Evolutionary conservation across 1,284 basidiomycete species (phyloP), one percentile per base, ranked within the genome.

Genomic region (Neonothopanus nambi): DNA sequence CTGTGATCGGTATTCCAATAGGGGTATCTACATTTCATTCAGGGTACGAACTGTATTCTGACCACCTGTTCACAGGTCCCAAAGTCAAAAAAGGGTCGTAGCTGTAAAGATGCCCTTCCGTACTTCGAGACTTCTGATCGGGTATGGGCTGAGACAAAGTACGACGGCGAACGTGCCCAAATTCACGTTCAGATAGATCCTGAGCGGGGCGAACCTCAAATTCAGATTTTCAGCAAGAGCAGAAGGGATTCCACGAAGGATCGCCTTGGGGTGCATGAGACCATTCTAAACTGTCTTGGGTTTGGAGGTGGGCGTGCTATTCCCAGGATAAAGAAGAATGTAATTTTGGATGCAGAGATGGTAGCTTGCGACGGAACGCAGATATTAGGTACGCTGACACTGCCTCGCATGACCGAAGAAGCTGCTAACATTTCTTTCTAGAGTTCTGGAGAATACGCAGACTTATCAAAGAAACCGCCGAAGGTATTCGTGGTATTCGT

Each of bases 331-430:
- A 69, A 66, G 57, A 66, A 67, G 42, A 81, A 81, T 54, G 68
- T 89, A 28, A 84, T 95, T 17, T 68, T 95, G 0, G 93, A 96
- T 65, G 91, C 91, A 0, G 93, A 96, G 68, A 91, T 95, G 81
- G 85, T 95, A 4, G 85, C 90, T 0, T 95, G 80, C 66, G 81
- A 87, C 44, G 86, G 85, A 23, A 69, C 73, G 21, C 67, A 69
- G 20, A 76, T 89, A 36, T 85, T 88, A 55, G 87, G 87, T 86
- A 56, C 47, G 70, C 59, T 38, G 39, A n/a, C 33, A 51, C 42
- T 13, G 21, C 2, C n/a, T 24, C 37, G 30, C 17, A 49, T 38
- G 35, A 39, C 38, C 23, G 50, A 48, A 36, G 23, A 47, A 18
- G 54, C 26, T 23, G 13, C 18, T 3, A 8, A 38, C 12, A 35